Conservation (phyloP, 352 stramenopile genomes). For the Globisporangium paddicum region DNA sequence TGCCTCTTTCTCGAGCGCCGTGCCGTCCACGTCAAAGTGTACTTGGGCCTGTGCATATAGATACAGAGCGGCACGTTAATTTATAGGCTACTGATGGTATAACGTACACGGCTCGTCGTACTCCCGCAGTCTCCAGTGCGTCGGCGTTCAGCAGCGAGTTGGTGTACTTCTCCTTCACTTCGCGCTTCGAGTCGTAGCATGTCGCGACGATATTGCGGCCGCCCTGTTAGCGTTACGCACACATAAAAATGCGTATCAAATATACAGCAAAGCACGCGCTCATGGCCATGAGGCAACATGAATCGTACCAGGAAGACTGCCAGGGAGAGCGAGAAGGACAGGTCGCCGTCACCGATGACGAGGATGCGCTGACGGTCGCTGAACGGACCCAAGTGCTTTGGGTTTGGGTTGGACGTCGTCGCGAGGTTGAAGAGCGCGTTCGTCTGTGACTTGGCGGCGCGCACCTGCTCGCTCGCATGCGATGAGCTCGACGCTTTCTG, state of each 20-base stretch:
- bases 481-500: slow-evolving; percentile 20
- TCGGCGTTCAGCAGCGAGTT: slow-evolving; percentile 65
- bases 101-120: too few relatives aligned
- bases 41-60: slow-evolving; percentile 36
- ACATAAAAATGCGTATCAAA: not conserved
- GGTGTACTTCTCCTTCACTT: slow-evolving; percentile 72
- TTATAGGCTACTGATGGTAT: too few relatives aligned
- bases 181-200: slow-evolving; percentile 66
- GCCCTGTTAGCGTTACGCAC: slow-evolving; percentile 28
- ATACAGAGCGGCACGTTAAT: not conserved
- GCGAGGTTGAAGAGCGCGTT: slow-evolving; percentile 68
- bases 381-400: slow-evolving; percentile 72
- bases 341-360: slow-evolving; percentile 81
- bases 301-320: slow-evolving; percentile 57
- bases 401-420: slow-evolving; percentile 77
- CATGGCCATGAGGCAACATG: not conserved
- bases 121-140: slow-evolving; percentile 62
- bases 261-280: too few relatives aligned
- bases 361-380: slow-evolving; percentile 72
- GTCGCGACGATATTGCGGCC: slow-evolving; percentile 63
- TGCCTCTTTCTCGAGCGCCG: slow-evolving; percentile 45
- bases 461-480: slow-evolving; percentile 17
- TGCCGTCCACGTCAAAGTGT: slow-evolving; percentile 68
- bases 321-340: slow-evolving; percentile 77
- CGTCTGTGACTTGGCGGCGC: slow-evolving; percentile 50